Evolutionary conservation across 495 filamentous ascomycete species (phyloP).

Genomic region (Tetracladium marchalianum): DNA sequence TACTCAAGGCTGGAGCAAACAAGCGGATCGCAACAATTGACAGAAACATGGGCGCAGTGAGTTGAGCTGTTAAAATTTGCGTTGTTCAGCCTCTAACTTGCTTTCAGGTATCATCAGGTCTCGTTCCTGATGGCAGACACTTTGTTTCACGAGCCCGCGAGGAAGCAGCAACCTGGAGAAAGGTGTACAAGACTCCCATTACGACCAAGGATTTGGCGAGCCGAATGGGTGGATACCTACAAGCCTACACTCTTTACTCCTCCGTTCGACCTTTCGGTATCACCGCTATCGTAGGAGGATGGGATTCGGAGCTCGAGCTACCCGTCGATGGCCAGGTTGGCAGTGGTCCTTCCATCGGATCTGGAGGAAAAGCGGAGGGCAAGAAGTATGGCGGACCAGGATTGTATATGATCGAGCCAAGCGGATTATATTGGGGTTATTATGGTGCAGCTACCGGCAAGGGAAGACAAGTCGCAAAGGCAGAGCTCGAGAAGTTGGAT

Average conservation of each 20-base stretch:
- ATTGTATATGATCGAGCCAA: constrained; percentile 98
- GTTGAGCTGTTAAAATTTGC: constrained; percentile 21
- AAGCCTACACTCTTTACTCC: constrained; percentile 94
- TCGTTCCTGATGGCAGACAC: constrained; percentile 90
- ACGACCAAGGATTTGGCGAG: constrained; percentile 75
- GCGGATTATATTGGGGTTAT: constrained; percentile 95
- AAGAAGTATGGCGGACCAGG: constrained; percentile 77
- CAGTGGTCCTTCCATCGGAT: constrained; percentile 60
- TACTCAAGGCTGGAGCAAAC: constrained; percentile 87
- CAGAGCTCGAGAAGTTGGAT: constrained; percentile 95
- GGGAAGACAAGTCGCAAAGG: constrained; percentile 89
- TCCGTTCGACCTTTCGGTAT: constrained; percentile 94
- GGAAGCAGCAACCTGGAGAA: constrained; percentile 82
- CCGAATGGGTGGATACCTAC: constrained; percentile 88
- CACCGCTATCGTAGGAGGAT: constrained; percentile 87
- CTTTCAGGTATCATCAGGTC: constrained; percentile 78
- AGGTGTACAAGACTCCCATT: constrained; percentile 84
- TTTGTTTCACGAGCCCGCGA: constrained; percentile 90
- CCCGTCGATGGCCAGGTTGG: constrained; percentile 85
- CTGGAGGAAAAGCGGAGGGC: constrained; percentile 68
- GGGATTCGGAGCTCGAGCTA: constrained; percentile 72
- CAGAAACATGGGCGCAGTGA: constrained; percentile 84
- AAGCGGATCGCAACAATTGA: constrained; percentile 94
- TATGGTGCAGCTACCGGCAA: constrained; percentile 97
- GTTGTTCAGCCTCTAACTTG: background rate